phyloP scores from a whole-genome alignment of 495 filamentous ascomycete species.

The Podospora australis region DNA sequence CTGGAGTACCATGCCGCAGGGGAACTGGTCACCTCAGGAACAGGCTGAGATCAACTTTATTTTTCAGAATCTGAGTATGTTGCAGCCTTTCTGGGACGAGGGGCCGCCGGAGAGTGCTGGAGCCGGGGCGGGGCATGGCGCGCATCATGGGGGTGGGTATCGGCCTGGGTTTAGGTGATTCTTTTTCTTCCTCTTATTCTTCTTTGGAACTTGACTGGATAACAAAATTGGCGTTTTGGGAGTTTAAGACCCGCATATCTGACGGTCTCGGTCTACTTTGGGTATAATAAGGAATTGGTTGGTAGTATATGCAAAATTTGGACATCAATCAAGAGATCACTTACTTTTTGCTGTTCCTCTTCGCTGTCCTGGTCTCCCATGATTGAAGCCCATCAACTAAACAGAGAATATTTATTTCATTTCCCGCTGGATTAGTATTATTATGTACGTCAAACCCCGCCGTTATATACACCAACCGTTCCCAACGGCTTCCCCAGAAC shows the following conservation, averaged over 20 bases:
- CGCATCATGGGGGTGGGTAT: neutral
- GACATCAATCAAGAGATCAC: too few species aligned
- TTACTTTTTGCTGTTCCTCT: too few species aligned
- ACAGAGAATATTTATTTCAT: neutral
- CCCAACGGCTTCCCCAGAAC: neutral
- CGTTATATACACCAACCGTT: too few species aligned
- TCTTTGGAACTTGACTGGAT: too few species aligned
- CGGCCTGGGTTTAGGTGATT: too few species aligned
- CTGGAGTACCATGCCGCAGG: constrained; percentile 4
- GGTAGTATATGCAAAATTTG: too few species aligned
- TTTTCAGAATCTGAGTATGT: neutral
- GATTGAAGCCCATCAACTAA: neutral
- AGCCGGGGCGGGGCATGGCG: neutral
- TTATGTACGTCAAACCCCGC: too few species aligned
- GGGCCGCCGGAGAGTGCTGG: neutral
- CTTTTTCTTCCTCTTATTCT: too few species aligned
- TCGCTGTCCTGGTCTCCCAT: neutral
- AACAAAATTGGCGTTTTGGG: neutral
- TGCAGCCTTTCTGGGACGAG: constrained; percentile 2
- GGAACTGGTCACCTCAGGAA: constrained; percentile 13
- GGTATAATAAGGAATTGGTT: too few species aligned
- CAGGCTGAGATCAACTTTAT: constrained; percentile 4
- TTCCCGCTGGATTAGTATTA: neutral
- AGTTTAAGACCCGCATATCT: neutral
- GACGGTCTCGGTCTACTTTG: neutral